Evolutionary conservation across 106 monocot species (phyloP), one percentile per base, ranked within the genome.

Genomic region (Dendrobium chrysotoxum): DNA sequence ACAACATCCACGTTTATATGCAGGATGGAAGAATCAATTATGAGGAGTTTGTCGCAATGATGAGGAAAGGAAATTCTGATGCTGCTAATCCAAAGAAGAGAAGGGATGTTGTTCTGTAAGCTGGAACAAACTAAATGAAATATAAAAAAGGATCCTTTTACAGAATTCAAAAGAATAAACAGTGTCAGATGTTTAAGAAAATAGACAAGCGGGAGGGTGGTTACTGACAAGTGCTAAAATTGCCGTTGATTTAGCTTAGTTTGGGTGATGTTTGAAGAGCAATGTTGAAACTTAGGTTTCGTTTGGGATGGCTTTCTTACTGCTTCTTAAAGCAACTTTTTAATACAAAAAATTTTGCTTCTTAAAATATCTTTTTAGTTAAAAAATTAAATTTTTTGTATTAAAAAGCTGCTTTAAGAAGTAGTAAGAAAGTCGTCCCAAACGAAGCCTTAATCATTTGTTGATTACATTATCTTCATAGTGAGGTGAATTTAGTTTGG

Each of bases 21-120:
- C 85, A 95, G 92, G 92, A 95, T 78, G 93, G 93, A 65, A 89
- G 86, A 83, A 93, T 93, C 39, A 85, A 93, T 70, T 93, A 93
- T 44, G 86, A 85, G 8, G 93, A 93, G 77, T 93, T 93, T 73
- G 89, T 81, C 30, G 89, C 83, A n/a, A 89, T 89, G 89, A 89
- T 89, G 84, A 78, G 76, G 79, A 89, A 89, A 77, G 86, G 89
- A 28, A 86, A 79, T 72, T 88, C 88, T 18, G 91, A 91, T 10
- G 18, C 65, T 1, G 18, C 39, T n/a, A 85, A 88, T 53, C 84
- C 88, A 5, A 91, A 88, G 85, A 91, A 91, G 85, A 72, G 91
- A 28, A 77, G 91, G n/a, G 86, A 88, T 40, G 71, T 91, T 1
- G 54, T 86, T 38, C 4, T 90, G 30, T 90, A 28, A 76, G 11